Conservation (phyloP, 345 rosid genomes). For the Chamaenerion angustifolium region DNA sequence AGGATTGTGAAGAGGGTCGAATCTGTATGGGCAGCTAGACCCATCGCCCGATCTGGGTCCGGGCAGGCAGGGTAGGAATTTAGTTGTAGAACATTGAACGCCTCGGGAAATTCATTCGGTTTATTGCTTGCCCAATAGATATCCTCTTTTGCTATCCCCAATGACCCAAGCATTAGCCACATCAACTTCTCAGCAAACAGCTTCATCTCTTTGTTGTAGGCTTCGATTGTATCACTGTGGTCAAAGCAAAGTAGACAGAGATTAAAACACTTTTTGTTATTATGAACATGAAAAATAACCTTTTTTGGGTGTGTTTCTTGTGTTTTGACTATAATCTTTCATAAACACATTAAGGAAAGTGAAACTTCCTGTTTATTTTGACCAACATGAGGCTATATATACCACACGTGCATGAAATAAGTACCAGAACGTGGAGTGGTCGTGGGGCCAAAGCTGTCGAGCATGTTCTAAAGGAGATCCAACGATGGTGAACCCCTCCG, state of each 20-base stretch:
- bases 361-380: no score
- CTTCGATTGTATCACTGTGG: constrained; percentile 17
- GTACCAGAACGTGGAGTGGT: constrained; percentile 54
- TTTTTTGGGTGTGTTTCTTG: constrained; percentile 30
- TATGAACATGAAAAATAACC: not conserved
- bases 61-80: constrained; percentile 42
- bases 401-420: constrained; percentile 11
- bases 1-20: constrained; percentile 30
- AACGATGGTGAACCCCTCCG: constrained; percentile 79
- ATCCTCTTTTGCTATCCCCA: constrained; percentile 24
- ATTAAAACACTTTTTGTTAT: not conserved
- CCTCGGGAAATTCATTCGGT: constrained; percentile 3
- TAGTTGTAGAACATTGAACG: constrained; percentile 21
- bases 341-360: no score
- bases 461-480: constrained; percentile 73
- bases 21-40: constrained; percentile 39
- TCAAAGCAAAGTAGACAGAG: not conserved
- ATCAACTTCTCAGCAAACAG: constrained; percentile 20
- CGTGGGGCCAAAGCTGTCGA: constrained; percentile 71
- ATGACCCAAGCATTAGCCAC: constrained; percentile 25
- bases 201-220: constrained; percentile 22
- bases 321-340: constrained; percentile 16
- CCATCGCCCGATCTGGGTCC: constrained; percentile 38
- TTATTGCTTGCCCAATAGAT: constrained; percentile 21
- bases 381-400: not conserved